Conservation (phyloP, 805 yeast species). For the Ogataea populi-albae region DNA sequence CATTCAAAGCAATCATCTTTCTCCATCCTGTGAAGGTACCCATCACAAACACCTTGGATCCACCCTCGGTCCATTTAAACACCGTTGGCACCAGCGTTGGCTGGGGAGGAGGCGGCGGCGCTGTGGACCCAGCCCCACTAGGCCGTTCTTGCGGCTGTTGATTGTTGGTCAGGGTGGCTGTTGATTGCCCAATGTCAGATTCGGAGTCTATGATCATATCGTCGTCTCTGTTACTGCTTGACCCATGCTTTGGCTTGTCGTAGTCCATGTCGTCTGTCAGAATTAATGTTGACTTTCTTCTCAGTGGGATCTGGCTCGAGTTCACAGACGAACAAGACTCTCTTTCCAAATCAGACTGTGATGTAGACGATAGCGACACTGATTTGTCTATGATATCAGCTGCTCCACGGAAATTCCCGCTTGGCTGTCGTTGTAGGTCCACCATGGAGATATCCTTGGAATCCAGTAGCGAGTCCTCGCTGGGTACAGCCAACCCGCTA, state of each 20-base stretch:
- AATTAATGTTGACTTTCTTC: conserved; percentile 70
- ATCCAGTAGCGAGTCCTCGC: conserved; percentile 12
- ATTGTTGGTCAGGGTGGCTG: no score
- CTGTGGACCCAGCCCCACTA: conserved; percentile 3
- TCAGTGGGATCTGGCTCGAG: conserved; percentile 13
- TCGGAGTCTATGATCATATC: conserved; percentile 29
- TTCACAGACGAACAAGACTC: conserved; percentile 4
- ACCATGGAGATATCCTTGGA: conserved; percentile 36
- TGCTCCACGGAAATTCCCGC: conserved; percentile 2
- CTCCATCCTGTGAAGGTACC: conserved; percentile 99
- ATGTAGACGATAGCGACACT: no score
- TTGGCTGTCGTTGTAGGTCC: conserved; percentile 26
- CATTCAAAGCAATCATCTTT: conserved; percentile 85
- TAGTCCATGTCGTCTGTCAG: conserved; percentile 65
- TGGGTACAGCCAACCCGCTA: no score
- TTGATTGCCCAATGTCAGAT: conserved; percentile 25
- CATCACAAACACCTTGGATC: conserved; percentile 89
- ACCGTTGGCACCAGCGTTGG: conserved; percentile 49
- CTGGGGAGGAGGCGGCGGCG: conserved; percentile 17
- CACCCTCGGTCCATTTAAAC: conserved; percentile 95
- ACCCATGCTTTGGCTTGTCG: conserved; percentile 45
- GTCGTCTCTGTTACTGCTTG: conserved; percentile 30
- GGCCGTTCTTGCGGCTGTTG: conserved; percentile 15
- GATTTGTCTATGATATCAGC: no score
- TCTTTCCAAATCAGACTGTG: not conserved